Base-by-base conservation (phyloP, 202 grass and related monocot genomes). In the Hordeum pubiflorum region DNA sequence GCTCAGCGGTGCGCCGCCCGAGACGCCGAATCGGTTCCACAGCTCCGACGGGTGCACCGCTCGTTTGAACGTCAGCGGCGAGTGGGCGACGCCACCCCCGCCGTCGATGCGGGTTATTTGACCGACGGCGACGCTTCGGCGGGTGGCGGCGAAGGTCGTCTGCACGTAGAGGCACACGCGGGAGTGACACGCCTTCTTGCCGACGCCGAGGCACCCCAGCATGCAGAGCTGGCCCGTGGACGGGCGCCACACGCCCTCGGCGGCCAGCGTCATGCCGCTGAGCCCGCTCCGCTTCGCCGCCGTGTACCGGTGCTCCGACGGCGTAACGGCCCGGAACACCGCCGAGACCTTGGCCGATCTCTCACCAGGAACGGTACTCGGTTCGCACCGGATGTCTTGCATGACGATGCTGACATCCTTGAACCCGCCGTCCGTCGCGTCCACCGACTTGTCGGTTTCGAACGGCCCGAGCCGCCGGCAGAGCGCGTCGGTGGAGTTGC, bases 181-280 rank as follows among this genome's bases (percentile, higher is more conserved):
- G 2, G 91, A 84, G 71, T 69, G 44, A 44, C 94, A 97, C 18
- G 58, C 75, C 52, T 38, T 67, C 17, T 33, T 26, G 67, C 81
- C 85, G 56, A 27, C 83, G 62, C 83, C 86, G 29, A 91, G 77
- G 84, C 94, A 97, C 21, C 86, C 94, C 57, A 94, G 88, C 94
- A 97, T 97, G 91, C 91, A 97, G 52, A 97, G 88, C 80, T 91
- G 91, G 23, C 91, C 91, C 14, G 77, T 21, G 21, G 94, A 89
- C 6, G 89, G 74, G 31, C 79, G 89, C 94, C 94, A 97, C 69
- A 91, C 84, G 18, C 91, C 94, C 88, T 97, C 94, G 44, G 89
- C 87, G 2, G 89, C 62, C 12, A 97, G 86, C 10, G 91, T 92
- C 78, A 60, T 59, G 65, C 74, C 81, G 81, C 81, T 63, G 11